These are phyloP conservation scores for Lactarius psammicola DNA, from an alignment of 768 basidiomycete species.

Conservation along the genomic window DNA sequence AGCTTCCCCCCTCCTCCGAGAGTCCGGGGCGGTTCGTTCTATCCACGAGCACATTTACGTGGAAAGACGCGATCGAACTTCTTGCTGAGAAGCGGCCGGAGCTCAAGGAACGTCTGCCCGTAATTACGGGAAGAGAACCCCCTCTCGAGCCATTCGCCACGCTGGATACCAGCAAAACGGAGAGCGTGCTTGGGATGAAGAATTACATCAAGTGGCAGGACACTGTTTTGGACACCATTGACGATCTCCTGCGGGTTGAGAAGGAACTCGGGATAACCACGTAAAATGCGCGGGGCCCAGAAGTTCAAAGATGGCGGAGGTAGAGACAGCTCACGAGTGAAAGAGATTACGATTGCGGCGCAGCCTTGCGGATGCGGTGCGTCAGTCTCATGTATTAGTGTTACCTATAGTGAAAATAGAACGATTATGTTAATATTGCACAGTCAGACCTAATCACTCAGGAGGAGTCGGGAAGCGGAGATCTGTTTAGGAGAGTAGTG, in stretches of 20 bases:
- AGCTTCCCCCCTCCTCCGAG: not conserved
- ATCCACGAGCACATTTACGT: constrained; percentile 32
- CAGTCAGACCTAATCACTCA: too few species aligned
- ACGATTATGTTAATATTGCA: too few species aligned
- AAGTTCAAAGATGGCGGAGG: not conserved
- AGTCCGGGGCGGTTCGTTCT: constrained; percentile 31
- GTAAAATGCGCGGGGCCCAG: not conserved
- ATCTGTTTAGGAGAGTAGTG: too few species aligned
- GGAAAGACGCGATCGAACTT: constrained; percentile 32
- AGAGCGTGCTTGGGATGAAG: constrained; percentile 14
- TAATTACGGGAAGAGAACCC: constrained; percentile 8
- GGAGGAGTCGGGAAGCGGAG: too few species aligned
- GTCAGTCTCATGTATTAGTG: constrained; percentile 14
- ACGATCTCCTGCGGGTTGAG: constrained; percentile 25
- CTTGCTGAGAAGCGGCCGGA: constrained; percentile 31
- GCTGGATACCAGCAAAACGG: constrained; percentile 14
- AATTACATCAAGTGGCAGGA: constrained; percentile 25
- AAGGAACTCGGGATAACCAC: constrained; percentile 1
- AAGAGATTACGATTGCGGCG: constrained; percentile 1
- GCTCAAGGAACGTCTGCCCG: constrained; percentile 30
- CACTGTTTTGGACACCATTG: constrained; percentile 23
- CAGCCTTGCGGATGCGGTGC: constrained; percentile 16
- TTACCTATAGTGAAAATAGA: constrained; percentile 11
- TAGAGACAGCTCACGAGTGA: not conserved
- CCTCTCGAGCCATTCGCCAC: not conserved